Evolutionary conservation across 2,329 filamentous ascomycete species (phyloP).

Genomic region (Aspergillus neoniger): DNA sequence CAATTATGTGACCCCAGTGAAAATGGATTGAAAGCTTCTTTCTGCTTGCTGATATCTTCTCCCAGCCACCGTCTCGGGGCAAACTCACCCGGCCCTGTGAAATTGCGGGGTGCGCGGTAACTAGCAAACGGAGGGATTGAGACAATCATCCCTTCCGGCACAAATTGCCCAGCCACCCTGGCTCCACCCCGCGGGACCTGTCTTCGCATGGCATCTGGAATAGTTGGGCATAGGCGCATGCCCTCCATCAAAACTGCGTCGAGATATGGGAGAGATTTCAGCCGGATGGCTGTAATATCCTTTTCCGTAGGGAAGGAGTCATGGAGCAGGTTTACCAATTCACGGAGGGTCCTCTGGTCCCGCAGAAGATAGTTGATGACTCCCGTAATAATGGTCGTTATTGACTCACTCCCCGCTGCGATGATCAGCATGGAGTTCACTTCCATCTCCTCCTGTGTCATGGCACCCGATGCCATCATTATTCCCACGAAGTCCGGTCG

Average conservation of each 20-base stretch:
- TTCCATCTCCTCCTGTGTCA: constrained; percentile 12
- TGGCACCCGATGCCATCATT: neutral
- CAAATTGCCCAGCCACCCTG: constrained; percentile 9
- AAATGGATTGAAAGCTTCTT: constrained; percentile 15
- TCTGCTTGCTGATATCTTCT: neutral
- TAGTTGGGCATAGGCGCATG: constrained; percentile 13
- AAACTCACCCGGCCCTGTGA: constrained; percentile 8
- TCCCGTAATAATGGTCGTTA: constrained; percentile 2
- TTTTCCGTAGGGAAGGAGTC: neutral
- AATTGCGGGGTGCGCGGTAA: constrained; percentile 10
- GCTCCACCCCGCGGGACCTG: constrained; percentile 8
- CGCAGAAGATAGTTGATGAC: constrained; percentile 8
- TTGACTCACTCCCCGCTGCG: constrained; percentile 13
- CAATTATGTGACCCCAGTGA: constrained; percentile 15
- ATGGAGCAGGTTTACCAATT: constrained; percentile 2
- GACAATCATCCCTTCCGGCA: constrained; percentile 9
- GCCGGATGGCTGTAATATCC: neutral
- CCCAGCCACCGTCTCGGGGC: constrained; percentile 15
- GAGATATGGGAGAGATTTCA: constrained; percentile 7
- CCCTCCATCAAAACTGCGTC: constrained; percentile 14
- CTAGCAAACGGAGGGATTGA: constrained; percentile 4
- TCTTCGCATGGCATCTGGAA: constrained; percentile 7
- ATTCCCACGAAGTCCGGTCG: constrained; percentile 12
- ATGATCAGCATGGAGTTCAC: constrained; percentile 8
- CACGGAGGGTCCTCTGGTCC: neutral